Evolutionary conservation across 345 rosid species (phyloP).

Genomic region (Citrus hindsii): DNA sequence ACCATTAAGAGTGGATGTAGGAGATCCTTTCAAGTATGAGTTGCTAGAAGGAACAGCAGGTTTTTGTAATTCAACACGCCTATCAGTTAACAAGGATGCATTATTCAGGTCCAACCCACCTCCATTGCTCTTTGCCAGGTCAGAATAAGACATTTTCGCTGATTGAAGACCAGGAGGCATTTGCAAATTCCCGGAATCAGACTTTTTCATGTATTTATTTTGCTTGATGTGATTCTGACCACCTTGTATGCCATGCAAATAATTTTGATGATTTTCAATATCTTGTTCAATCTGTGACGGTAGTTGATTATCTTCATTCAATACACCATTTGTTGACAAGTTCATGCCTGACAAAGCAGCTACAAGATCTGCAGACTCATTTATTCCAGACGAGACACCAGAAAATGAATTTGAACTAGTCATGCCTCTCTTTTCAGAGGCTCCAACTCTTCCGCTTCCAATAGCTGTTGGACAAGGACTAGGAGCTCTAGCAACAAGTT

Average conservation of each 20-base stretch:
- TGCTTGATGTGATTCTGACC: constrained; percentile 41
- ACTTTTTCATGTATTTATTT: constrained; percentile 31
- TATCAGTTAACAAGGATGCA: constrained; percentile 33
- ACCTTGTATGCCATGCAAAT: constrained; percentile 47
- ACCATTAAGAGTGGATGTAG: constrained; percentile 48
- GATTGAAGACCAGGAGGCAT: constrained; percentile 29
- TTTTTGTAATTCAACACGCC: constrained; percentile 47
- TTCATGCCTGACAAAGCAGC: constrained; percentile 68
- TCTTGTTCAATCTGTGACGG: constrained; percentile 34
- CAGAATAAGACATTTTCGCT: constrained; percentile 27
- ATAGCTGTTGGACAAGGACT: constrained; percentile 88
- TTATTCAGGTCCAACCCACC: constrained; percentile 33
- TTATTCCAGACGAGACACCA: constrained; percentile 44
- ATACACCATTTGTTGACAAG: constrained; percentile 44
- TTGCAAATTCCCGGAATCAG: constrained; percentile 37
- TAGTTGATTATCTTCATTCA: constrained; percentile 40
- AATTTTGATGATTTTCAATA: constrained; percentile 43
- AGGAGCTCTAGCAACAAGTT: constrained; percentile 69
- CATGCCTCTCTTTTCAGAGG: constrained; percentile 59
- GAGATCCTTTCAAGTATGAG: constrained; percentile 61
- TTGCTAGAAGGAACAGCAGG: constrained; percentile 35
- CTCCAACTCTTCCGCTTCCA: constrained; percentile 61
- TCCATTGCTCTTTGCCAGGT: constrained; percentile 35
- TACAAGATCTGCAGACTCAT: constrained; percentile 58
- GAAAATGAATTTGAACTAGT: constrained; percentile 49